Percentiles rank a stretch among this genome's conserved stretches.
Conservation (phyloP, 1,139 yeast species). For the Yamadazyma taylorii region DNA sequence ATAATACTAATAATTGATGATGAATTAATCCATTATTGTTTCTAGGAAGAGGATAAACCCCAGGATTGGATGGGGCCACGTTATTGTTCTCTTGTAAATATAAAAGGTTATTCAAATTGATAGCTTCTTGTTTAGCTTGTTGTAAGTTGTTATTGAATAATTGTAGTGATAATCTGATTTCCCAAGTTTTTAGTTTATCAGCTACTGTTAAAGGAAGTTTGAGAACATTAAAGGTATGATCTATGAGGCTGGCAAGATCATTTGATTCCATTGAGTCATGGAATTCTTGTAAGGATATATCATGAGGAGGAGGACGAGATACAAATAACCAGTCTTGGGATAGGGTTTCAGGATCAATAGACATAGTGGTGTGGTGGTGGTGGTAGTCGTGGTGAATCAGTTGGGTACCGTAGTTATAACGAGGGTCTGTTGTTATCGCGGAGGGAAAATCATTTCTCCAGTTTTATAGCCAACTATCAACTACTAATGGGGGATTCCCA, state of each 20-base stretch:
- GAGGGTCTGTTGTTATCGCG: no score
- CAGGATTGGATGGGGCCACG: slow-evolving; percentile 9
- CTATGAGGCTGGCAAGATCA: slow-evolving; percentile 4
- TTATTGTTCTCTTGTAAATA: slow-evolving; percentile 33
- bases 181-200: slow-evolving; percentile 33
- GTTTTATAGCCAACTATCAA: no score
- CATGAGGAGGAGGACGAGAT: not conserved
- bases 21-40: slow-evolving; percentile 27
- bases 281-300: slow-evolving; percentile 3
- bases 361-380: no score
- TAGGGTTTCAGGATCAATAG: not conserved
- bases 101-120: slow-evolving; percentile 36
- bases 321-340: slow-evolving; percentile 1
- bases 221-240: slow-evolving; percentile 15
- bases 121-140: slow-evolving; percentile 40
- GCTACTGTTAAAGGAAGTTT: slow-evolving; percentile 10
- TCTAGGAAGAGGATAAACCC: slow-evolving; percentile 39
- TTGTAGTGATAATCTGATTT: slow-evolving; percentile 34
- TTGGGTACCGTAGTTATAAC: no score
- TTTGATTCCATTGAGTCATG: slow-evolving; percentile 5
- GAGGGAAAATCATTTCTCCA: no score
- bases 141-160: slow-evolving; percentile 31
- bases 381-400: no score
- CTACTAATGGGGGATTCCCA: slow-evolving; percentile 23
- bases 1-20: slow-evolving; percentile 23